Evolutionary conservation across 1,139 yeast species (phyloP).

Genomic region (Kurtzmaniella quercitrusa): DNA sequence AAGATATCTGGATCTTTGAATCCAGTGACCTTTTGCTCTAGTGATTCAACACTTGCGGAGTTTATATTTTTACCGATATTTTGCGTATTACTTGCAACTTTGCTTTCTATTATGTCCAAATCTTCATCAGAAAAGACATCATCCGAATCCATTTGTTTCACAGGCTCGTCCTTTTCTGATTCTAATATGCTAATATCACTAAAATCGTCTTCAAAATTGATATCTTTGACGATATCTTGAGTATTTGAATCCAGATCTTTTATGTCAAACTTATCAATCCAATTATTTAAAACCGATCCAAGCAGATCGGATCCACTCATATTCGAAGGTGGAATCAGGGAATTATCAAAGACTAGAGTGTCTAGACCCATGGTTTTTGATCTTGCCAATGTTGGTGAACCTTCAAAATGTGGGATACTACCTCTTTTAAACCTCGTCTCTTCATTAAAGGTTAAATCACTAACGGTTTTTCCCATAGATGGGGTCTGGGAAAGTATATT

Average conservation of each 20-base stretch:
- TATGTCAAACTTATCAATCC: constrained; percentile 33
- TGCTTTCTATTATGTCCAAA: not conserved
- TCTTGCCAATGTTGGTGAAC: constrained; percentile 20
- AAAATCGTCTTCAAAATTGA: constrained; percentile 17
- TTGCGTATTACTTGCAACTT: not conserved
- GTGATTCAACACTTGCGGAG: not conserved
- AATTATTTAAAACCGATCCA: constrained; percentile 18
- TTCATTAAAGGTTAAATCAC: constrained; percentile 21
- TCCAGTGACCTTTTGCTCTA: not conserved
- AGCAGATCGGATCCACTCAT: not conserved
- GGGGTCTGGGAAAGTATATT: constrained; percentile 25
- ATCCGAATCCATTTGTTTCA: constrained; percentile 13
- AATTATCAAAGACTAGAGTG: constrained; percentile 8
- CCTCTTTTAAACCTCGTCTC: constrained; percentile 6
- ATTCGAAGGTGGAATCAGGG: not conserved
- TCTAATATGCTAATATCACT: constrained; percentile 10
- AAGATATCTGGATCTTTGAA: not conserved
- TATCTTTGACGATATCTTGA: constrained; percentile 7
- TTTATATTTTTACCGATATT: not conserved
- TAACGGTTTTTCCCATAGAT: constrained; percentile 19
- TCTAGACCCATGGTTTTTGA: constrained; percentile 29
- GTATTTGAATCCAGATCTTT: constrained; percentile 4
- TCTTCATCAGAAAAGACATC: constrained; percentile 27
- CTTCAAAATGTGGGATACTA: not conserved
- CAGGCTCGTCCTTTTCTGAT: constrained; percentile 1